Base-by-base conservation (phyloP, 768 basidiomycete species). In the Boletus sp. region DNA sequence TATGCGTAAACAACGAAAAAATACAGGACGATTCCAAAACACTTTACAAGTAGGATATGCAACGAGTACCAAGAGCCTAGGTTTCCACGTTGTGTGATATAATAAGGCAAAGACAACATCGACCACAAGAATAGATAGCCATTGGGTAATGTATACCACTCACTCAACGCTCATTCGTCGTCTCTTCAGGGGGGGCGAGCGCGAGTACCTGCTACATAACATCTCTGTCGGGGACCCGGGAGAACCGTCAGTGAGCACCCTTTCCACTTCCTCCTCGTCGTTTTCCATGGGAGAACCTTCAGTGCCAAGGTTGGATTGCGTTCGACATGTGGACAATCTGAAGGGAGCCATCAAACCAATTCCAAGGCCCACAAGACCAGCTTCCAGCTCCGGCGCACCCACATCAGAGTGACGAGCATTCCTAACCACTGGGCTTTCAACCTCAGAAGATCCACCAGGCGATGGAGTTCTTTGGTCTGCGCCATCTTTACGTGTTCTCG, bases 281-380 rank as follows among this genome's bases (percentile, higher is more conserved):
- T 64, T 56, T 33, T 66, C 71, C 47, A 64, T 44, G 15, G 57
- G 49, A 37, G 60, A 58, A 36, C 44, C 50, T 29, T 62, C 59
- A 2, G 33, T 45, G 10, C 39, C 49, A 15, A 60, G 55, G 24
- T 50, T 55, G 32, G 66, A 47, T 47, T 67, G 70, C 32, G 61
- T 70, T 42, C 76, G 70, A 46, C 73, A 76, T 32, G 75, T 73
- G 36, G 80, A 75, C 47, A 82, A 71, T 32, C 72, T 72, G 60
- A 86, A 85, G 12, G 85, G 80, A 51, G 80, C 83, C 62, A 86
- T 73, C 40, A 86, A 72, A 8, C 73, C 72, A 59, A 73, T 72
- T 39, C 72, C 72, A 35, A 73, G 73, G 18, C 80, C 79, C 32
- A 76, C 71, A 42, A 72, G 64, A 29, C 64, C 69, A 5, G 71